Percentiles rank a stretch among this genome's conserved stretches.
These are phyloP conservation scores for Rubia peregrina DNA, from an alignment of 305 asterid species.

Conservation along the genomic window DNA sequence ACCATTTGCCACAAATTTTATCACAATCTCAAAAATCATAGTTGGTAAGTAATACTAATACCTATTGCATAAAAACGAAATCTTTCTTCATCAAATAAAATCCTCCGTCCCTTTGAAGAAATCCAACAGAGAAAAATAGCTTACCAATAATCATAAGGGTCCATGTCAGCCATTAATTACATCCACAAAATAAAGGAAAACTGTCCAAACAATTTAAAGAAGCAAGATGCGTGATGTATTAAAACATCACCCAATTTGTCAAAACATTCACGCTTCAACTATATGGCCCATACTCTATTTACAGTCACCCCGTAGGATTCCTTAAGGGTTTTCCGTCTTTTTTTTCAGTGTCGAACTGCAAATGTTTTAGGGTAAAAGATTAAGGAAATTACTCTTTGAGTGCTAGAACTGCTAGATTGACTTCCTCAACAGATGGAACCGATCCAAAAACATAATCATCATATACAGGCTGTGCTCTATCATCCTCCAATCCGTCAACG, in stretches of 20 bases:
- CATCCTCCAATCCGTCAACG: conserved; percentile 31
- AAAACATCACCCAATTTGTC: neutral
- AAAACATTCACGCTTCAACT: neutral
- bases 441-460: conserved; percentile 49
- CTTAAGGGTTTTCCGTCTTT: no score
- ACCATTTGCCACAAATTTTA: neutral
- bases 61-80: neutral
- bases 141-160: neutral
- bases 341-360: neutral
- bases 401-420: conserved; percentile 54
- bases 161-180: neutral
- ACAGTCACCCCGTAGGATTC: neutral
- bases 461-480: conserved; percentile 9
- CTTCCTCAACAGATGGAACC: conserved; percentile 63
- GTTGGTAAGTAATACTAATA: neutral
- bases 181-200: neutral
- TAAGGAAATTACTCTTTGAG: conserved; percentile 48
- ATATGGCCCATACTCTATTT: neutral
- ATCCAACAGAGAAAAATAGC: neutral
- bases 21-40: neutral
- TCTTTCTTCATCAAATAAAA: neutral
- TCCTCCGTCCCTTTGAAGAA: neutral
- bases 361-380: neutral
- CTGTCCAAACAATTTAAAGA: neutral
- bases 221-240: neutral